Conservation (phyloP, 2,329 filamentous ascomycete species). For the Iodosphaeria phyllophila region DNA sequence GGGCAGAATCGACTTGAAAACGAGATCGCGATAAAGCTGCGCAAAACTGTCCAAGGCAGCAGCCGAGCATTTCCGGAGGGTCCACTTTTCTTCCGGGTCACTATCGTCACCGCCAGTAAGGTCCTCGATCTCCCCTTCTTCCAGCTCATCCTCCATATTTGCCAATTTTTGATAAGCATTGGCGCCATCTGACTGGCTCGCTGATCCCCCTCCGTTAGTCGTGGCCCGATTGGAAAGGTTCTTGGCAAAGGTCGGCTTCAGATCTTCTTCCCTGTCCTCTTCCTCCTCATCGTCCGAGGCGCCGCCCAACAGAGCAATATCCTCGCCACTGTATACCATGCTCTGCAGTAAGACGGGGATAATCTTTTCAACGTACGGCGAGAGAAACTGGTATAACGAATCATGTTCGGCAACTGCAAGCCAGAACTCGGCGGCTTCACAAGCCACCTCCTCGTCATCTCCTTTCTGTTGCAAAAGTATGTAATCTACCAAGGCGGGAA, state of each 20-base stretch:
- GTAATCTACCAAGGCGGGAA: constrained; percentile 77
- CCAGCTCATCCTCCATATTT: constrained; percentile 53
- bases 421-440: constrained; percentile 97
- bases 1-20: constrained; percentile 82
- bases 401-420: constrained; percentile 80
- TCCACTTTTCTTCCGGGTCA: constrained; percentile 86
- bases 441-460: constrained; percentile 74
- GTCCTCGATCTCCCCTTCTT: constrained; percentile 77
- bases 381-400: constrained; percentile 55
- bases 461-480: constrained; percentile 78
- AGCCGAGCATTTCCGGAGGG: constrained; percentile 88
- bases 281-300: constrained; percentile 80
- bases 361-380: constrained; percentile 64
- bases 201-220: constrained; percentile 28
- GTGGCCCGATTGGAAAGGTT: constrained; percentile 33
- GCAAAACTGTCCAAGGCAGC: constrained; percentile 90
- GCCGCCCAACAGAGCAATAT: constrained; percentile 67
- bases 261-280: constrained; percentile 77
- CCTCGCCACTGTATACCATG: constrained; percentile 94
- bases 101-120: constrained; percentile 56
- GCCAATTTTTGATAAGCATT: constrained; percentile 35
- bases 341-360: constrained; percentile 80
- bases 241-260: constrained; percentile 83
- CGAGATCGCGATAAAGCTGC: constrained; percentile 67
- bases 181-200: too few relatives aligned